These are phyloP conservation scores for Heimioporus sp. DNA, from an alignment of 768 basidiomycete species.

Conservation along the genomic window DNA sequence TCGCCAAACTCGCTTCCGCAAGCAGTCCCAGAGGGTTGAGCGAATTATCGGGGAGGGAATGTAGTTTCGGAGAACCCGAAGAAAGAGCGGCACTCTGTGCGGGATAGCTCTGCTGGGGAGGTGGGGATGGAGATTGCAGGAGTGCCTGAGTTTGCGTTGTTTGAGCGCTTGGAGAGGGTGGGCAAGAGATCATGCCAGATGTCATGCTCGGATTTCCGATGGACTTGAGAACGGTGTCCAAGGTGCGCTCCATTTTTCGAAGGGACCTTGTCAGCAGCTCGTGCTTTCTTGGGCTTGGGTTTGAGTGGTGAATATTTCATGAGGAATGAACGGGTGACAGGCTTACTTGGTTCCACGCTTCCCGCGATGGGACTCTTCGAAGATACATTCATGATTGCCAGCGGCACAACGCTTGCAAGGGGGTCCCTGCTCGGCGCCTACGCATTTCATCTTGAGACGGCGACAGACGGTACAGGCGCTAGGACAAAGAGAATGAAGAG, in stretches of 20 bases:
- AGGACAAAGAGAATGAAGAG: slow-evolving; percentile 12
- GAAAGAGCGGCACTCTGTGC: slow-evolving; percentile 17
- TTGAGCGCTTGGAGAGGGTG: slow-evolving; percentile 67
- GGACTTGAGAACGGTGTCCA: slow-evolving; percentile 88
- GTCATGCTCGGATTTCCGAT: slow-evolving; percentile 82
- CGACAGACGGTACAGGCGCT: slow-evolving; percentile 93
- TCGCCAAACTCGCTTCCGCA: slow-evolving; percentile 84
- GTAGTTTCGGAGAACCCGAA: slow-evolving; percentile 77
- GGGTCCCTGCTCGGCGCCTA: slow-evolving; percentile 85
- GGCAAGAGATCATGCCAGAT: slow-evolving; percentile 78
- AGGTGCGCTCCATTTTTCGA: slow-evolving; percentile 87
- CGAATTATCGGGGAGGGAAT: slow-evolving; percentile 88
- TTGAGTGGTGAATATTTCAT: slow-evolving; percentile 29
- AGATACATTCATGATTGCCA: slow-evolving; percentile 88
- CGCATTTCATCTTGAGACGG: slow-evolving; percentile 91
- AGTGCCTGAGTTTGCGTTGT: slow-evolving; percentile 52
- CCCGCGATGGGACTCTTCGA: slow-evolving; percentile 95
- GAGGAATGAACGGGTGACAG: slow-evolving; percentile 8
- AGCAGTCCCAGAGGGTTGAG: slow-evolving; percentile 91
- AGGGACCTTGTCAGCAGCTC: slow-evolving; percentile 78
- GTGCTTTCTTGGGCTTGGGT: slow-evolving; percentile 62
- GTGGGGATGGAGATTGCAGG: slow-evolving; percentile 49
- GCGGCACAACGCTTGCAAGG: slow-evolving; percentile 85
- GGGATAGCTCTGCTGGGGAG: slow-evolving; percentile 40
- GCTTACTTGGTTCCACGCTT: slow-evolving; percentile 81